Evolutionary conservation across 768 basidiomycete genomes (phyloP), one percentile per base, ranked within the genome.

Genomic region (Kwoniella mangroviensis): DNA sequence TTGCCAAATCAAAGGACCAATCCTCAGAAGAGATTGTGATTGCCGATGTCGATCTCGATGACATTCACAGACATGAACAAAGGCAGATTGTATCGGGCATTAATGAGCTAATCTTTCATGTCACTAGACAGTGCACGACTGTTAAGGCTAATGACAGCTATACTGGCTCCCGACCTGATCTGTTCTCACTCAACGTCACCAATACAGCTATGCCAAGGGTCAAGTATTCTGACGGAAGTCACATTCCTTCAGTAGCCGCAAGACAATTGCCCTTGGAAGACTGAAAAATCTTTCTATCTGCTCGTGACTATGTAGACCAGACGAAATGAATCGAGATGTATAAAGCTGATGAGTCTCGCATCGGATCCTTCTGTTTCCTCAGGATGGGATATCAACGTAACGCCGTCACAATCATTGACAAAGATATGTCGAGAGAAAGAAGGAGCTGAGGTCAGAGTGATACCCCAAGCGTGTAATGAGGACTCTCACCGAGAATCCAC

Each of bases 21-120:
- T 61, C 7, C 51, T 57, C 41, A 9, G 67, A 68, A 28, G 43
- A 63, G 49, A 43, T 68, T n/a, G 67, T 68, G 45, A 61, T 62
- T 55, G 67, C 67, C 60, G 67, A 68, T 53, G 41, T 68, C 9
- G 67, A 68, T 42, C 58, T 68, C 7, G 67, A 61, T 19, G 67
- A 68, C 21, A 68, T 63, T 40, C 59, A 68, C n/a, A 52, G 67
- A 26, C 56, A 57, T 21, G 59, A 60, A 42, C 65, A 67, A 43
- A 67, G 65, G 65, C 65, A 9, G 65, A 67, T 40, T 67, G 65
- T 34, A 60, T 60, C 7, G 43, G 43, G 17, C 43, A 45, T 19
- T 45, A n/a, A 54, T 54, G 53, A 54, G 53, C 22, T 24, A 19
- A 19, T n/a, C 2, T 10, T 1, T 21, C 22, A 54, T 19, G 1